Conservation (phyloP, 1,284 basidiomycete species). For the Boletus smithii region DNA sequence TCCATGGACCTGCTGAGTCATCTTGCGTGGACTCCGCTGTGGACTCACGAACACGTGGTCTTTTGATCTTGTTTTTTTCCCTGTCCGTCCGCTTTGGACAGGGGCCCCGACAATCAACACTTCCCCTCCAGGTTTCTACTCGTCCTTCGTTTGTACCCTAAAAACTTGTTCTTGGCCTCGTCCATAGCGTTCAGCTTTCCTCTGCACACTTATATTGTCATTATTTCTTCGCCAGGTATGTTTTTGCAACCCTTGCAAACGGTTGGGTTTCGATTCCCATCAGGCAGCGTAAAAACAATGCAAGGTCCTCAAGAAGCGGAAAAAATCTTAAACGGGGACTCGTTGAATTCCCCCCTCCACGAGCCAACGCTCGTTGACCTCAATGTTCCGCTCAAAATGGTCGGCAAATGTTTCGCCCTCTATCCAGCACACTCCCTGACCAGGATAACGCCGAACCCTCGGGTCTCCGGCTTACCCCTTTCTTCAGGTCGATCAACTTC, state of each 20-base stretch:
- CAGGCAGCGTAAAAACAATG: conserved; percentile 34
- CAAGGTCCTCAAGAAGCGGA: conserved; percentile 21
- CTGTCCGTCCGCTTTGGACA: conserved; percentile 35
- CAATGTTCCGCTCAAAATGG: conserved; percentile 29
- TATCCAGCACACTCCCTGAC: conserved; percentile 32
- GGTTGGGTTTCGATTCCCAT: conserved; percentile 29
- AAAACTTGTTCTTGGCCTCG: conserved; percentile 18
- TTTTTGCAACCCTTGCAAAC: conserved; percentile 1
- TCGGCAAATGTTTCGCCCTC: conserved; percentile 31
- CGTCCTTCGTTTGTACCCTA: conserved; percentile 11
- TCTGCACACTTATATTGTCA: neutral
- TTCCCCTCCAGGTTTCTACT: conserved; percentile 21
- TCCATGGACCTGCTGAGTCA: conserved; percentile 32
- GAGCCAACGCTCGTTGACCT: conserved; percentile 33
- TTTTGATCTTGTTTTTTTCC: conserved; percentile 38
- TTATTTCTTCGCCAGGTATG: conserved; percentile 17
- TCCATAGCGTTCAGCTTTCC: neutral
- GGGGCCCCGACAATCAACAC: conserved; percentile 38
- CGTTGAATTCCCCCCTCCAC: conserved; percentile 7
- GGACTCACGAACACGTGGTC: conserved; percentile 29
- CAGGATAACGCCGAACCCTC: conserved; percentile 30
- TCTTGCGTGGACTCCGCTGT: conserved; percentile 6
- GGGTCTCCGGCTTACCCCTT: conserved; percentile 21
- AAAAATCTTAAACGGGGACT: conserved; percentile 20
- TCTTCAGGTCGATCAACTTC: conserved; percentile 23